phyloP scores from a whole-genome alignment of 257 asterid species.

The Hygrophila difformis region DNA sequence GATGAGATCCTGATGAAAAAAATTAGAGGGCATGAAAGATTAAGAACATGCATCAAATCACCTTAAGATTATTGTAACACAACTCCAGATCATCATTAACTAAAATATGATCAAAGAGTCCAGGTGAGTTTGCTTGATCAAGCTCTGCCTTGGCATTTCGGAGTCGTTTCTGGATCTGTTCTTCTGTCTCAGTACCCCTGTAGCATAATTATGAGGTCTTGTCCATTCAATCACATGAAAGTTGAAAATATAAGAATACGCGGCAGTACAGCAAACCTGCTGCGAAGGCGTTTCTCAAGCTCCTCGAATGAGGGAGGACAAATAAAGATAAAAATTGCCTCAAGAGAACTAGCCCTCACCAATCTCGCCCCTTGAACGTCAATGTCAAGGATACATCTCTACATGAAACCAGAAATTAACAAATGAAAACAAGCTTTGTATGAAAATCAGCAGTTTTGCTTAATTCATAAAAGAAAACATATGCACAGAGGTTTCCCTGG shows the following conservation, averaged over 20 bases:
- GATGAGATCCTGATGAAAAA: no score
- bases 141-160: constrained; percentile 54
- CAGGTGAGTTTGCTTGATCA: constrained; percentile 53
- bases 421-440: no score
- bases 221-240: background rate
- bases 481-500: no score
- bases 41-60: no score
- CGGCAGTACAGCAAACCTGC: constrained; percentile 47
- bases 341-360: constrained; percentile 67
- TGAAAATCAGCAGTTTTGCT: no score
- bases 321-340: constrained; percentile 71
- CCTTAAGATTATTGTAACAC: constrained; percentile 66
- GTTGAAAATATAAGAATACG: constrained; percentile 5
- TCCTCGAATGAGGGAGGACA: constrained; percentile 72
- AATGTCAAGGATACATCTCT: constrained; percentile 88
- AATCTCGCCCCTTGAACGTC: constrained; percentile 89
- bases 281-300: constrained; percentile 83
- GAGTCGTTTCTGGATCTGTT: constrained; percentile 70
- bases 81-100: constrained; percentile 47
- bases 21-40: no score
- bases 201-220: constrained; percentile 3
- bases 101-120: constrained; percentile 59
- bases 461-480: no score
- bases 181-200: constrained; percentile 81
- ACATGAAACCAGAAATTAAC: constrained; percentile 39